Conservation (phyloP, 1,284 basidiomycete genomes). For the Dichomitus squalens region DNA sequence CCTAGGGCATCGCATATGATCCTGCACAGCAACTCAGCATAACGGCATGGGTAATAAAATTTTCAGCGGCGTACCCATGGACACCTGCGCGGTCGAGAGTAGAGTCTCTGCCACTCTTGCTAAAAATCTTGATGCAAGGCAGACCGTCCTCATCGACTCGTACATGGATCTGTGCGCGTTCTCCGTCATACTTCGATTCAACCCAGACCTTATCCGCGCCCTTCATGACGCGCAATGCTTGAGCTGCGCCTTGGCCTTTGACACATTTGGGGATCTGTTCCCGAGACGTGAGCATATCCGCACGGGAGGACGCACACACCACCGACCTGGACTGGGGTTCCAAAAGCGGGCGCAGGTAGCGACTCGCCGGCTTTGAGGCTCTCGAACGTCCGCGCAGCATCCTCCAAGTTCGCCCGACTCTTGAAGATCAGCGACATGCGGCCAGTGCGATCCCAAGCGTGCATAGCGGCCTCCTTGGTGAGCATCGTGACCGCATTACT, state of each 20-base stretch:
- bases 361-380: conserved; percentile 34
- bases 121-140: conserved; percentile 73
- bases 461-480: conserved; percentile 66
- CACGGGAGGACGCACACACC: neutral
- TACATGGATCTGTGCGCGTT: conserved; percentile 87
- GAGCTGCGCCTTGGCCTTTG: conserved; percentile 63
- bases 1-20: conserved; percentile 67
- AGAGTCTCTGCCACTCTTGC: conserved; percentile 82
- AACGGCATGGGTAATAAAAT: neutral
- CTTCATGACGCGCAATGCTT: conserved; percentile 56
- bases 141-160: conserved; percentile 42
- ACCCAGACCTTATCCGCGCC: conserved; percentile 63
- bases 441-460: conserved; percentile 64
- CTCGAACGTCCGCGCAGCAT: conserved; percentile 45
- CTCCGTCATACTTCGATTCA: conserved; percentile 92
- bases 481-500: conserved; percentile 57
- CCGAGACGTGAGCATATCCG: neutral
- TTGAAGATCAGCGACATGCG: conserved; percentile 59
- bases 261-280: conserved; percentile 78
- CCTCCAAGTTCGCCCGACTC: conserved; percentile 58
- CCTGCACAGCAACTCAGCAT: conserved; percentile 33
- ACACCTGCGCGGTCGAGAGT: conserved; percentile 72
- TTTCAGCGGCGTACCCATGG: conserved; percentile 52
- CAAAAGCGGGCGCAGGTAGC: conserved; percentile 37
- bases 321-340: conserved; percentile 57